Evolutionary conservation across 192 early-diverging fungal species (phyloP), one percentile per base, ranked within the genome.

Genomic region (Kickxella alabastrina): DNA sequence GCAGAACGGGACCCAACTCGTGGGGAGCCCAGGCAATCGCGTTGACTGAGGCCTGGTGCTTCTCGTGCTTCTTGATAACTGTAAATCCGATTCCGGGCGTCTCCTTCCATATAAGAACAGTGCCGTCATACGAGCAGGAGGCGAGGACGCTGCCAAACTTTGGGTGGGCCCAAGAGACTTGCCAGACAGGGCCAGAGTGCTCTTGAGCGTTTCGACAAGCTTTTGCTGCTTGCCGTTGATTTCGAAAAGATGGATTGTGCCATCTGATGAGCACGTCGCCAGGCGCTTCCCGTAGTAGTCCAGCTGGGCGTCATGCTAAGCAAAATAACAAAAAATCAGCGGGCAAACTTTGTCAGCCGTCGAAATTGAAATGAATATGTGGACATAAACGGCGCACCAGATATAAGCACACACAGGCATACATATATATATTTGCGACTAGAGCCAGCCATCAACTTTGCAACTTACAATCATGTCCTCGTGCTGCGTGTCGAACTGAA

Each of bases 151-250:
- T 87, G 41, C 95, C 95, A 77, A 90, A 99, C 69, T 95, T 95
- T 34, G 97, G 97, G 62, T 99, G 97, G 12, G 95, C 93, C 97
- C 97, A 99, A 14, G 92, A 80, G 18, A 99, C 89, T 64, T 95
- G 93, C 97, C 97, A 99, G n/a, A 99, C 95, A 3, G 97, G 97
- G 18, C 93, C 95, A 39, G 90, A 86, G 66, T 99, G 95, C 28
- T 89, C 93, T 51, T 75, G 15, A 79, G 55, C 28, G 63, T 37
- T 14, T 60, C 62, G 10, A 68, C 39, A 43, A 68, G 63, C 62
- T 62, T 77, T 62, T 70, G 68, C 62, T 73, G 60, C 35, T 71
- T 56, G 36, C 54, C 75, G 53, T 89, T 87, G 27, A 95, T 85
- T 41, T 97, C 89, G 62, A 95, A 99, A 25, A 99, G 83, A 41